Conservation (phyloP, 495 filamentous ascomycete species). For the Lophiotrema nucula region DNA sequence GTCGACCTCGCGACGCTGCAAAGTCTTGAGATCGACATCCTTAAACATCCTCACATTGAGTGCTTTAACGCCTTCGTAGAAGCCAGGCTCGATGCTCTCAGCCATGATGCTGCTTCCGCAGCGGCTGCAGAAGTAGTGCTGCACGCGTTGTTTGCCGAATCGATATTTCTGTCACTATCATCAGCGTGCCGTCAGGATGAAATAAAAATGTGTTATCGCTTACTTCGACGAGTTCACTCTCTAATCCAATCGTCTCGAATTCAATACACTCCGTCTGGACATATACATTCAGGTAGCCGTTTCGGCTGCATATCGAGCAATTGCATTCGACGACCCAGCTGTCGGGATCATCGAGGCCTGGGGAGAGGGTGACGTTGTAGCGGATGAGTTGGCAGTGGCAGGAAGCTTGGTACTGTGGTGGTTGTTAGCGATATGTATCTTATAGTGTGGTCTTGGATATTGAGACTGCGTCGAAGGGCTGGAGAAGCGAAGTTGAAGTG, state of each 20-base stretch:
- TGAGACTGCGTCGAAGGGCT: no score
- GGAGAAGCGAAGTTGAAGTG: no score
- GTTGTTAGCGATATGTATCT: slow-evolving; percentile 16
- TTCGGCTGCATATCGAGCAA: slow-evolving; percentile 46
- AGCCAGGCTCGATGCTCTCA: slow-evolving; percentile 33
- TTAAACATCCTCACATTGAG: slow-evolving; percentile 43
- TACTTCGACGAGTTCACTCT: slow-evolving; percentile 20
- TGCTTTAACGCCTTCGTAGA: slow-evolving; percentile 37
- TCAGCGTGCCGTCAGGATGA: neutral
- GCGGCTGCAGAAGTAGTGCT: slow-evolving; percentile 46
- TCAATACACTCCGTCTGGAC: slow-evolving; percentile 35
- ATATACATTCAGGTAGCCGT: slow-evolving; percentile 48
- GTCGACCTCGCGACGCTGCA: slow-evolving; percentile 24
- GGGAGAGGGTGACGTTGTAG: slow-evolving; percentile 36
- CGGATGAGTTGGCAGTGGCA: slow-evolving; percentile 24
- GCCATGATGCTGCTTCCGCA: slow-evolving; percentile 46
- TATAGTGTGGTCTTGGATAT: no score
- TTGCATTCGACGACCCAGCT: slow-evolving; percentile 41
- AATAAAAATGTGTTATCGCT: neutral
- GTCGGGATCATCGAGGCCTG: slow-evolving; percentile 35
- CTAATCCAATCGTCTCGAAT: slow-evolving; percentile 26
- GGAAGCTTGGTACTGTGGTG: slow-evolving; percentile 33
- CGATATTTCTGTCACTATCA: slow-evolving; percentile 35
- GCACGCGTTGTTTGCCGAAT: slow-evolving; percentile 41
- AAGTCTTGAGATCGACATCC: slow-evolving; percentile 14